A percentile compares a stretch with the other conserved stretches of the same genome.
These are phyloP conservation scores for Yarrowia osloensis DNA, from an alignment of 805 yeast genomes.

Conservation along the genomic window DNA sequence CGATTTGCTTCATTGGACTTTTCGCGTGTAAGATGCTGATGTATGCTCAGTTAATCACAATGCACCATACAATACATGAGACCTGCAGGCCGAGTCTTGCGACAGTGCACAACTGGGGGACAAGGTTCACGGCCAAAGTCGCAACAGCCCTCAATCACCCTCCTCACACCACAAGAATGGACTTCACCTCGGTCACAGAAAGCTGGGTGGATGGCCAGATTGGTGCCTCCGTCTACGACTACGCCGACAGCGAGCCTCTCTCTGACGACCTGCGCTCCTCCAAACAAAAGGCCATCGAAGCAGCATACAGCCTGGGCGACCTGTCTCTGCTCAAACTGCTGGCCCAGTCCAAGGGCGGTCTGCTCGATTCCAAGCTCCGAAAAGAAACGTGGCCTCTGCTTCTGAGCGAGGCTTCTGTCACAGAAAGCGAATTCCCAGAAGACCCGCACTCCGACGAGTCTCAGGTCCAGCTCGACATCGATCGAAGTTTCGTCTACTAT, in stretches of 20 bases:
- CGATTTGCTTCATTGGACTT: conserved; percentile 38
- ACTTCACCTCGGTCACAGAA: conserved; percentile 24
- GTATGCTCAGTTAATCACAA: background rate
- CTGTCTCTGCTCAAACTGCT: conserved; percentile 41
- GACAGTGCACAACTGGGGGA: background rate
- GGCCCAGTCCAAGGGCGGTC: conserved; percentile 23
- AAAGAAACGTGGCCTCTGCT: conserved; percentile 1
- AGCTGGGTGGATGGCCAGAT: conserved; percentile 42
- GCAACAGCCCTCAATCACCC: background rate
- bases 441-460: conserved; percentile 65
- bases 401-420: background rate
- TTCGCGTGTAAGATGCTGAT: background rate
- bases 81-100: background rate
- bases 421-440: background rate
- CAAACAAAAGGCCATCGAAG: conserved; percentile 43
- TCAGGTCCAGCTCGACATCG: conserved; percentile 78
- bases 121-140: background rate
- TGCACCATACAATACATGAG: background rate
- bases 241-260: conserved; percentile 46
- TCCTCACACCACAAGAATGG: background rate
- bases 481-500: conserved; percentile 61
- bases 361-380: background rate
- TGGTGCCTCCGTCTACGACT: conserved; percentile 49
- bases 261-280: conserved; percentile 45
- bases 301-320: conserved; percentile 45